Evolutionary conservation across 495 filamentous ascomycete species (phyloP).

Genomic region (Hapsidospora chrysogenum): DNA sequence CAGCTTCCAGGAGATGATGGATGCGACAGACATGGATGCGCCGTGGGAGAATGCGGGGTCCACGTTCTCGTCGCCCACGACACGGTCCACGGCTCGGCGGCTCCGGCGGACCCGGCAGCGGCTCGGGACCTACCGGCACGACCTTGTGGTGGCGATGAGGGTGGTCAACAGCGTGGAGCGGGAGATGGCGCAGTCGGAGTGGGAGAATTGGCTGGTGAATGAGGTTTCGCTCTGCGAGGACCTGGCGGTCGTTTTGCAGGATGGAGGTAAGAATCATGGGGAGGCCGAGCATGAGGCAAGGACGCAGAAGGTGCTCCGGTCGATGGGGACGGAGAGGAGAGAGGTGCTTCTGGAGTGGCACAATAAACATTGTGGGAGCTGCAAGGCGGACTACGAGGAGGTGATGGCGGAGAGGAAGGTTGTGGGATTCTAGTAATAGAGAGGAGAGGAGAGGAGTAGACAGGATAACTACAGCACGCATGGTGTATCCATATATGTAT

Average conservation of each 20-base stretch:
- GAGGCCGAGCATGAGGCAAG: constrained; percentile 8
- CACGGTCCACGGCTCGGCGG: constrained; percentile 43
- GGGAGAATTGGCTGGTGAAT: constrained; percentile 72
- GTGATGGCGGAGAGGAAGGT: constrained; percentile 11
- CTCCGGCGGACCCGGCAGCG: constrained; percentile 63
- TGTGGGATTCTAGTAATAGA: constrained; percentile 3
- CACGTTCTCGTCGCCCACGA: constrained; percentile 26
- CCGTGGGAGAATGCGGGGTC: constrained; percentile 26
- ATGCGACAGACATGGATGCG: constrained; percentile 32
- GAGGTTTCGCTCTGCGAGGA: constrained; percentile 54
- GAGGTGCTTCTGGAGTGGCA: constrained; percentile 45
- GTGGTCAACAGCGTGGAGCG: constrained; percentile 77
- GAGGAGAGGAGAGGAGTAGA: too few species aligned
- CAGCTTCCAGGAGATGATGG: constrained; percentile 38
- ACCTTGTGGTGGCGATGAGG: constrained; percentile 77
- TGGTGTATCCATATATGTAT: not conserved
- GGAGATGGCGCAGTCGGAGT: constrained; percentile 72
- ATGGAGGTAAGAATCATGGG: constrained; percentile 10
- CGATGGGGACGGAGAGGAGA: constrained; percentile 15
- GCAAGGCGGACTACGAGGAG: constrained; percentile 38
- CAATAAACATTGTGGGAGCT: constrained; percentile 59
- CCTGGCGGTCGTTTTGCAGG: constrained; percentile 33
- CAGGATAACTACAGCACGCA: not conserved
- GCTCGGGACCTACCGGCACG: constrained; percentile 75
- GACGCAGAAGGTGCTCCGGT: constrained; percentile 10